Conservation (phyloP, 2,329 filamentous ascomycete genomes). For the Phialophora verrucosa region DNA sequence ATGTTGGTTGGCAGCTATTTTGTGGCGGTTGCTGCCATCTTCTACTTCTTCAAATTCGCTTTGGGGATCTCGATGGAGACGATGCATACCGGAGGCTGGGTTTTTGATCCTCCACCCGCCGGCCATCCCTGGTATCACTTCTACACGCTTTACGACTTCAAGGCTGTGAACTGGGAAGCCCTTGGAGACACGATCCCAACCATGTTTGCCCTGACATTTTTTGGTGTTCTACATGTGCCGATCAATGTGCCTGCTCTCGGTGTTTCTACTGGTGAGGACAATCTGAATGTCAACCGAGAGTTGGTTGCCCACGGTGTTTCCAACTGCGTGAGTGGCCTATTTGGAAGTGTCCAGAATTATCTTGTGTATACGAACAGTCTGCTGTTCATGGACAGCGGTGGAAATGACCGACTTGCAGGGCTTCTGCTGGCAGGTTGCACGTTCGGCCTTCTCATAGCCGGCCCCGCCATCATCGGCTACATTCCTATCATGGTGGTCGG, state of each 20-base stretch:
- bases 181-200: conserved; percentile 84
- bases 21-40: conserved; percentile 72
- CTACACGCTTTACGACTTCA: conserved; percentile 90
- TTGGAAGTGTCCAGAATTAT: conserved; percentile 93
- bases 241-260: conserved; percentile 97
- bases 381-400: conserved; percentile 94
- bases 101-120: conserved; percentile 83
- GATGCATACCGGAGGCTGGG: conserved; percentile 80
- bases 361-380: conserved; percentile 96
- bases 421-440: conserved; percentile 82
- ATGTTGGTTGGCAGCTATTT: conserved; percentile 89
- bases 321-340: conserved; percentile 84
- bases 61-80: conserved; percentile 69
- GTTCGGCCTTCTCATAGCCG: conserved; percentile 79
- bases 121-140: conserved; percentile 97
- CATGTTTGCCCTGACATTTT: conserved; percentile 97
- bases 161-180: conserved; percentile 80
- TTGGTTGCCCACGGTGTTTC: conserved; percentile 91
- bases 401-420: conserved; percentile 83
- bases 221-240: conserved; percentile 93
- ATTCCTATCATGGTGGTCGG: conserved; percentile 98
- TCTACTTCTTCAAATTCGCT: conserved; percentile 52
- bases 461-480: conserved; percentile 86
- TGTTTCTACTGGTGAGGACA: conserved; percentile 87
- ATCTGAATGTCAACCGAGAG: conserved; percentile 88